These are phyloP conservation scores for Opeltia flavorubescens DNA, from an alignment of 495 filamentous ascomycete species.

Conservation along the genomic window DNA sequence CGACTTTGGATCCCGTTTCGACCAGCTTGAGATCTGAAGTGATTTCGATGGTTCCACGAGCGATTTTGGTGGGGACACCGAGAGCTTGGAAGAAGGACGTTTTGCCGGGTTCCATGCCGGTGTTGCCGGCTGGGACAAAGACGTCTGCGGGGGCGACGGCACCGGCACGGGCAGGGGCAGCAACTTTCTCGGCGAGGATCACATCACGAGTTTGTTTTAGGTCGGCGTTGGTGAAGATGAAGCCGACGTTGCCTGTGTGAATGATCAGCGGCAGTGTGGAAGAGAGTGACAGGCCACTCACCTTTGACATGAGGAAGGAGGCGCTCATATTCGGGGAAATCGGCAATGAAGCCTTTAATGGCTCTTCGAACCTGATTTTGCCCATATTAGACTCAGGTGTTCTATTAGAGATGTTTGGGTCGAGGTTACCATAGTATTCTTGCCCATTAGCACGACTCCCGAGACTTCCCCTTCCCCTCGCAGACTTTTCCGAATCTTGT, in stretches of 20 bases:
- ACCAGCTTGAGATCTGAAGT: conserved; percentile 95
- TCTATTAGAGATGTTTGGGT: background rate
- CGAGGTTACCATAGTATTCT: conserved; percentile 99
- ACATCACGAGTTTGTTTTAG: conserved; percentile 83
- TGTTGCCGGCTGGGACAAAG: conserved; percentile 92
- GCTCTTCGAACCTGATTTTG: conserved; percentile 71
- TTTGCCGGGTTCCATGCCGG: conserved; percentile 99
- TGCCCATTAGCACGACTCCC: conserved; percentile 93
- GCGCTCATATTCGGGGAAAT: conserved; percentile 93
- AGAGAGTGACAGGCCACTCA: conserved; percentile 15
- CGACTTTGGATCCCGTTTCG: conserved; percentile 84
- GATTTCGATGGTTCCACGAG: conserved; percentile 99
- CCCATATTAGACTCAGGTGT: background rate
- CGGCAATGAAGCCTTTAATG: conserved; percentile 82
- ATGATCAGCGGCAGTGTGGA: background rate
- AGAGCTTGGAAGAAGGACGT: conserved; percentile 99
- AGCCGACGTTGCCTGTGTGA: conserved; percentile 72
- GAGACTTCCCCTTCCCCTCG: conserved; percentile 57
- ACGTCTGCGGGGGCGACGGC: conserved; percentile 83
- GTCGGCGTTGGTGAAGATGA: conserved; percentile 98
- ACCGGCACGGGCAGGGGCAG: conserved; percentile 92
- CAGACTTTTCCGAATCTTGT: conserved; percentile 90
- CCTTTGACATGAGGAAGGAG: conserved; percentile 89
- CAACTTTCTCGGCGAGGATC: conserved; percentile 92
- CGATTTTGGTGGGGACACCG: conserved; percentile 99